Evolutionary conservation across 2,329 filamentous ascomycete species (phyloP).

Genomic region (Exophiala aquamarina): DNA sequence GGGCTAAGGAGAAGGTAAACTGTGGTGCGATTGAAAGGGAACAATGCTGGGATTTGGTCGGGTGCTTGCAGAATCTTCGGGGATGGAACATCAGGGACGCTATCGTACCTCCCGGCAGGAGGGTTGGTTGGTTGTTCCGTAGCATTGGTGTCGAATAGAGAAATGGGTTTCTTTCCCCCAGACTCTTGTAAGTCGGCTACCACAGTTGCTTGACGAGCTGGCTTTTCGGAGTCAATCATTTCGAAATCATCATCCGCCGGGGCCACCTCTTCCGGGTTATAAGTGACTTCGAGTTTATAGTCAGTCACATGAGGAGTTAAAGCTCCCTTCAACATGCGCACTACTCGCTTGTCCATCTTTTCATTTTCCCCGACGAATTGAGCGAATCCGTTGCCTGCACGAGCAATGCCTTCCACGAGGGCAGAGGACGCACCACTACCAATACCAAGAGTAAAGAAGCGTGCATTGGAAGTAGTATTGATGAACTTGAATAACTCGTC

Average conservation of each 20-base stretch:
- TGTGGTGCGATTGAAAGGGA: slow-evolving; percentile 64
- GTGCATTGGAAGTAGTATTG: slow-evolving; percentile 42
- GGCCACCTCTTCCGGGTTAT: slow-evolving; percentile 39
- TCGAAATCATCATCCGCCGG: slow-evolving; percentile 58
- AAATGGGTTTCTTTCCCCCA: slow-evolving; percentile 42
- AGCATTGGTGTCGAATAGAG: slow-evolving; percentile 57
- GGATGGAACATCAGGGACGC: slow-evolving; percentile 52
- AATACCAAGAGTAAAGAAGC: slow-evolving; percentile 60
- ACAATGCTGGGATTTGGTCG: slow-evolving; percentile 62
- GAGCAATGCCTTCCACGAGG: slow-evolving; percentile 59
- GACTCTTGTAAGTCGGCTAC: slow-evolving; percentile 12
- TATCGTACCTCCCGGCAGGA: slow-evolving; percentile 40
- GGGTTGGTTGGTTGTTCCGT: slow-evolving; percentile 43
- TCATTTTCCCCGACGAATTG: slow-evolving; percentile 64
- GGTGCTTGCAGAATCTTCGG: slow-evolving; percentile 67
- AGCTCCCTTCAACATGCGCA: slow-evolving; percentile 73
- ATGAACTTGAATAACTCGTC: slow-evolving; percentile 50
- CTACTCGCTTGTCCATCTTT: slow-evolving; percentile 66
- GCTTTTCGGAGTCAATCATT: slow-evolving; percentile 56
- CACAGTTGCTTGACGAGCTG: too few relatives aligned
- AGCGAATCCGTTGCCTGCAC: slow-evolving; percentile 58
- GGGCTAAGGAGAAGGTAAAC: slow-evolving; percentile 66
- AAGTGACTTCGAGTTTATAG: slow-evolving; percentile 64
- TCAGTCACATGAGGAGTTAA: slow-evolving; percentile 66
- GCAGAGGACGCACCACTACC: slow-evolving; percentile 55